A percentile compares a stretch with the other conserved stretches of the same genome.
phyloP scores from a whole-genome alignment of 768 basidiomycete genomes.

The Rhodotorula sphaerocarpa region DNA sequence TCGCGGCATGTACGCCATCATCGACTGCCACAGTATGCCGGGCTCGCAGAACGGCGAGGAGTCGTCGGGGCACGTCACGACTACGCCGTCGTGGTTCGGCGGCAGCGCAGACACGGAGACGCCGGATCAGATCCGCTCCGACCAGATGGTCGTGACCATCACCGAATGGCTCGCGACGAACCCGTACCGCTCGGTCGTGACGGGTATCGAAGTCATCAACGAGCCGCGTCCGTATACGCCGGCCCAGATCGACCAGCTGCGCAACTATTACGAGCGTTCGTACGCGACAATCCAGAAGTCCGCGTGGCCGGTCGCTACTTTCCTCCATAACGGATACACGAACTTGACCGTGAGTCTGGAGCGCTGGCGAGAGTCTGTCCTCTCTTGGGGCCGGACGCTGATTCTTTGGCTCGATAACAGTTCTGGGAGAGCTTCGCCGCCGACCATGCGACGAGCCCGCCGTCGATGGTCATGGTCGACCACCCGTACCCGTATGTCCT shows the following conservation, averaged over 20 bases:
- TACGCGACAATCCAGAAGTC: slow-evolving; percentile 26
- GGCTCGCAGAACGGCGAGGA: slow-evolving; percentile 41
- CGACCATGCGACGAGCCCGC: slow-evolving; percentile 7
- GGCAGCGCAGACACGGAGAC: slow-evolving; percentile 12
- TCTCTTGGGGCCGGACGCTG: too few species aligned
- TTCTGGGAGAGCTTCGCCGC: slow-evolving; percentile 7
- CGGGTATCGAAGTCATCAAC: slow-evolving; percentile 37
- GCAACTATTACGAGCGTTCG: slow-evolving; percentile 33
- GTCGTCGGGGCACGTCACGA: slow-evolving; percentile 34
- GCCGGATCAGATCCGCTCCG: slow-evolving; percentile 30
- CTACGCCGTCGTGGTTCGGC: slow-evolving; percentile 12
- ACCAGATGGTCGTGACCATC: slow-evolving; percentile 34
- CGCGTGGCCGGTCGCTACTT: slow-evolving; percentile 23
- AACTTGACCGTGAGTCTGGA: too few species aligned
- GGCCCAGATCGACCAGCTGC: slow-evolving; percentile 28
- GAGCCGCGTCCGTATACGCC: slow-evolving; percentile 37
- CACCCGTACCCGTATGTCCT: slow-evolving; percentile 18
- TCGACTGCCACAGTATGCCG: slow-evolving; percentile 39
- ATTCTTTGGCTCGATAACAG: too few species aligned
- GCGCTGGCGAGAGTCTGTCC: too few species aligned
- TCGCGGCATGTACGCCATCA: slow-evolving; percentile 37
- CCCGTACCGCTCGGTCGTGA: slow-evolving; percentile 38
- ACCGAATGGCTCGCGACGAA: slow-evolving; percentile 34
- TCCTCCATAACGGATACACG: slow-evolving; percentile 30
- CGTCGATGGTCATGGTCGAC: slow-evolving; percentile 29